These are phyloP conservation scores for Allantophomopsis cytisporea DNA, from an alignment of 2,329 filamentous ascomycete species.

Conservation along the genomic window DNA sequence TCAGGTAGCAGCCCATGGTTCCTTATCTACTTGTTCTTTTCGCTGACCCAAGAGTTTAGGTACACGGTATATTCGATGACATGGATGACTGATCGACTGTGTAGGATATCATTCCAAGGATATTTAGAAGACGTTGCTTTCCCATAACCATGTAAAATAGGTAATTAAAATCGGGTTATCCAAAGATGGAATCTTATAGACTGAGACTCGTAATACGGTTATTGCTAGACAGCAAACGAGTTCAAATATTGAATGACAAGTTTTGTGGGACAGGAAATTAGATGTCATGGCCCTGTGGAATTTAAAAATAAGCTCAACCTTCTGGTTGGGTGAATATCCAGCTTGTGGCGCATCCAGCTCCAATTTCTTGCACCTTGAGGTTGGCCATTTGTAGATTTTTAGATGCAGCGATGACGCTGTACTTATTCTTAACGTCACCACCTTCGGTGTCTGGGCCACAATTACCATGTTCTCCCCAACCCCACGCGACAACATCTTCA, in stretches of 20 bases:
- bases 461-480: slow-evolving; percentile 97
- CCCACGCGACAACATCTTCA: slow-evolving; percentile 69
- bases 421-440: slow-evolving; percentile 55
- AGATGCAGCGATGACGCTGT: slow-evolving; percentile 50
- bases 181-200: too few relatives aligned
- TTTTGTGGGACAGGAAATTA: too few relatives aligned
- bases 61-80: slow-evolving; percentile 18
- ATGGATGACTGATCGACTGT: too few relatives aligned
- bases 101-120: too few relatives aligned
- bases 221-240: too few relatives aligned
- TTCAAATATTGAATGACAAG: too few relatives aligned
- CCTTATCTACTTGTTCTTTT: neutral
- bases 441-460: slow-evolving; percentile 58
- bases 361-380: slow-evolving; percentile 44
- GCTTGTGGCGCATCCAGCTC: slow-evolving; percentile 83
- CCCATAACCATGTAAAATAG: too few relatives aligned
- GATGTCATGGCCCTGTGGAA: too few relatives aligned
- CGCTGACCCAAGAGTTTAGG: slow-evolving; percentile 5
- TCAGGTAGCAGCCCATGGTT: slow-evolving; percentile 34
- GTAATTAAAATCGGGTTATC: too few relatives aligned
- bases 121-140: too few relatives aligned
- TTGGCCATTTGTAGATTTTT: slow-evolving; percentile 34
- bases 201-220: too few relatives aligned
- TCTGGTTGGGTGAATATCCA: slow-evolving; percentile 46
- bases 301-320: neutral